Percentiles rank a stretch among this genome's conserved stretches.
phyloP scores from a whole-genome alignment of 495 filamentous ascomycete genomes.

The Bryoglossum gracile region DNA sequence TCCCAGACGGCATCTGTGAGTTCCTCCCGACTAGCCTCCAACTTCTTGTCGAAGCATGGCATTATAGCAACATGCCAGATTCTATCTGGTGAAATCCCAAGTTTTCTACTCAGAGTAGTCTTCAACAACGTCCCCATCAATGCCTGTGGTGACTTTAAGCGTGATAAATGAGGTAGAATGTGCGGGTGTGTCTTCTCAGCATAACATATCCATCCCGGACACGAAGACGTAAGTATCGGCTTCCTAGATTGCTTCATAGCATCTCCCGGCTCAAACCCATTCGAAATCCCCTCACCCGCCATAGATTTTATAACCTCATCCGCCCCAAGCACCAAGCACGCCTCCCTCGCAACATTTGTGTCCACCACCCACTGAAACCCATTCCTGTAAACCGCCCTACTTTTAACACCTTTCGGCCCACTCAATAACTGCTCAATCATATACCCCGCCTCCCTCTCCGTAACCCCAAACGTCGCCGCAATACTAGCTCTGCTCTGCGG shows the following conservation, averaged over 20 bases:
- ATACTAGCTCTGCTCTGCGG: slow-evolving; percentile 84
- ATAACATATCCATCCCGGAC: slow-evolving; percentile 98
- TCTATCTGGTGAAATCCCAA: slow-evolving; percentile 64
- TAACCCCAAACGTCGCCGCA: slow-evolving; percentile 71
- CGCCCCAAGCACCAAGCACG: slow-evolving; percentile 69
- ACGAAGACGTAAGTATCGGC: slow-evolving; percentile 83
- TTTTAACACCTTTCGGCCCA: slow-evolving; percentile 57
- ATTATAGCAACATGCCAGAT: slow-evolving; percentile 95
- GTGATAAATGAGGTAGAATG: slow-evolving; percentile 83
- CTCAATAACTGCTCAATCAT: slow-evolving; percentile 79
- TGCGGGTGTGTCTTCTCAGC: slow-evolving; percentile 95
- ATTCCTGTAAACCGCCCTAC: slow-evolving; percentile 61
- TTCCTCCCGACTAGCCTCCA: slow-evolving; percentile 90
- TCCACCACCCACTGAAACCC: slow-evolving; percentile 84
- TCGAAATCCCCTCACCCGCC: slow-evolving; percentile 6
- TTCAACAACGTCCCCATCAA: slow-evolving; percentile 85
- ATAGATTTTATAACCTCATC: slow-evolving; percentile 56
- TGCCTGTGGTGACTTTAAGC: slow-evolving; percentile 89
- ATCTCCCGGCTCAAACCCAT: slow-evolving; percentile 18
- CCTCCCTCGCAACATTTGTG: slow-evolving; percentile 72
- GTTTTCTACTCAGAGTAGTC: slow-evolving; percentile 61
- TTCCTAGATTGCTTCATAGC: slow-evolving; percentile 40
- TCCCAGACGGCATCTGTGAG: slow-evolving; percentile 77
- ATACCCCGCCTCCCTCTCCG: slow-evolving; percentile 61
- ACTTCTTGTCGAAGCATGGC: slow-evolving; percentile 99